Base-by-base conservation (phyloP, 805 yeast genomes). In the Saccharomycopsis sp. region DNA sequence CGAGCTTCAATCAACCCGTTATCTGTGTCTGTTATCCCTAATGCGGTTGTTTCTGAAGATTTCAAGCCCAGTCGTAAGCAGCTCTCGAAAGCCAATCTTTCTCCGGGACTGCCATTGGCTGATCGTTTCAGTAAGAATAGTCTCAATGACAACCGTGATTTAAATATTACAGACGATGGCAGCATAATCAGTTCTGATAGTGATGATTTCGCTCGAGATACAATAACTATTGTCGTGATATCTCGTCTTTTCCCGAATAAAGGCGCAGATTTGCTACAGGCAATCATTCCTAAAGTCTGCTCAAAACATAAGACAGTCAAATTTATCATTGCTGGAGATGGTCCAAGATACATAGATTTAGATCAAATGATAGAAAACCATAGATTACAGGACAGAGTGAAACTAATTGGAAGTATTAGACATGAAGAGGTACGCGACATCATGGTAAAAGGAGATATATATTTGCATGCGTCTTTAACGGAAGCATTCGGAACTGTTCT, bases 401-500 rank as follows among this genome's bases (percentile, higher is more conserved):
- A 85, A 49, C 76, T 94, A 15, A 77, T 90, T 38, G 99, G 99
- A 0, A 84, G 91, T 14, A 87, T 94, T 0, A 82, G 87, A 47
- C 99, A 94, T 69, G 98, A 94, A 69, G 85, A 87, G 64, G 99
- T 94, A 7, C 76, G 98, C 54, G 90, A 92, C 64, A 88, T 93
- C 12, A 89, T 94, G 96, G 84, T 91, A 3, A 81, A 84, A 62
- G 99, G 99, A 19, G 96, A 94, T 66, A 93, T 94, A 9, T 94
- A 92, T 69, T 72, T 94, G 29, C 98, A 94, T 71, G 92, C 99
- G 0, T 85, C 97, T 0, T 76, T 94, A 47, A 94, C 98, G 0
- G 99, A 94, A 69, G 99, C 98, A 0, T 94, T 94, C 72, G 99
- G 99, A 1, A 94, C 99, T 0, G 98, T 90, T 0, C 73, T 94